A percentile compares a stretch with the other conserved stretches of the same genome.
Conservation (phyloP, 371 early-diverging fungal species). For the Mucor mucedo region DNA sequence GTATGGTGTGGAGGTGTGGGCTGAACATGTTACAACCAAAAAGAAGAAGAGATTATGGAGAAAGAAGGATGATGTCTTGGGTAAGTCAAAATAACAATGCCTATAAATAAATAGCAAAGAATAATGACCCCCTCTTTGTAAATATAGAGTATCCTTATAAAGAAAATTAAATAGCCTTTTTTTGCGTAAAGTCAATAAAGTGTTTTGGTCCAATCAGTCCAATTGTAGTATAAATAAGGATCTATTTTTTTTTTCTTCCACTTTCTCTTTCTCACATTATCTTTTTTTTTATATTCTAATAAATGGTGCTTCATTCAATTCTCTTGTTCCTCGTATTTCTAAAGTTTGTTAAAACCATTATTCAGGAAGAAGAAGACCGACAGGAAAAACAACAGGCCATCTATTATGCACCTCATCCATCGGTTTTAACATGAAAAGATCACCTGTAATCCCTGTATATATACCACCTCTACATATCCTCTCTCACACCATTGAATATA, state of each 20-base stretch:
- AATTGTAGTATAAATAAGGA: background rate
- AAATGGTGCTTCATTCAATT: slow-evolving; percentile 22
- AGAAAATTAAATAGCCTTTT: slow-evolving; percentile 32
- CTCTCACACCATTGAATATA: too few species aligned
- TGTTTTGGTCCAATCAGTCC: background rate
- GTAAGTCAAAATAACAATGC: slow-evolving; percentile 22
- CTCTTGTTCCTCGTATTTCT: slow-evolving; percentile 22
- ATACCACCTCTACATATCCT: background rate
- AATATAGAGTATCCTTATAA: slow-evolving; percentile 46
- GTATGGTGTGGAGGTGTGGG: slow-evolving; percentile 80
- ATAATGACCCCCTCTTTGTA: background rate
- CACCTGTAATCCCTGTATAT: background rate
- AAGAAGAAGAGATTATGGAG: slow-evolving; percentile 86
- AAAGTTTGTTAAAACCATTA: slow-evolving; percentile 16
- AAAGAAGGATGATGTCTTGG: slow-evolving; percentile 74
- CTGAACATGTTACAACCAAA: slow-evolving; percentile 72
- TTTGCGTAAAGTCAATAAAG: background rate
- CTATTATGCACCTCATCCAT: slow-evolving; percentile 4
- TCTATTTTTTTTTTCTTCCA: background rate
- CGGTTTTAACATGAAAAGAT: background rate
- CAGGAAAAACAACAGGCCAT: slow-evolving; percentile 12
- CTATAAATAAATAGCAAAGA: too few species aligned
- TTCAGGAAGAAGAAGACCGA: slow-evolving; percentile 17
- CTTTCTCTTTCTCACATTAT: background rate
- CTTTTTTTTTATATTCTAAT: background rate